Percentiles rank a stretch among this genome's conserved stretches.
phyloP scores from a whole-genome alignment of 306 rosid species.

The Dryas alaskensis region DNA sequence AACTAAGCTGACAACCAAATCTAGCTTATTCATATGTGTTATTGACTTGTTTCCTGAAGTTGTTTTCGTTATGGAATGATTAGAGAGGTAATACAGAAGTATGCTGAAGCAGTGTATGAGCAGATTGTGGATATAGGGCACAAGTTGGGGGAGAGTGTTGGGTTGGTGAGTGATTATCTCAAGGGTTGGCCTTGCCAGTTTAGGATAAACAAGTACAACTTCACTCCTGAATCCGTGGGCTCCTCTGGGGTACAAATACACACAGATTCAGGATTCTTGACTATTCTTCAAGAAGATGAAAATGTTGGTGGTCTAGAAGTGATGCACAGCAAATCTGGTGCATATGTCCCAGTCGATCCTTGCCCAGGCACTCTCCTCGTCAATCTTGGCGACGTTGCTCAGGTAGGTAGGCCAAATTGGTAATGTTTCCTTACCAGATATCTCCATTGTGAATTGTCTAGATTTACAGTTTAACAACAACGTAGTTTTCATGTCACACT shows the following conservation, averaged over 20 bases:
- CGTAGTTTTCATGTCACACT: too few relatives aligned
- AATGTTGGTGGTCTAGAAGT: conserved; percentile 62
- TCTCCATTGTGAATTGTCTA: too few relatives aligned
- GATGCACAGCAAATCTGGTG: conserved; percentile 34
- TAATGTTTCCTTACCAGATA: too few relatives aligned
- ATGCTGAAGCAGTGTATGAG: conserved; percentile 42
- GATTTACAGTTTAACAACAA: too few relatives aligned
- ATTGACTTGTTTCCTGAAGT: not conserved
- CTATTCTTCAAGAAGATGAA: conserved; percentile 70
- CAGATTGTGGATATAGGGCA: conserved; percentile 32
- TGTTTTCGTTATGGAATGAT: not conserved
- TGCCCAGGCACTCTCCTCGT: conserved; percentile 40
- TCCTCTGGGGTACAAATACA: conserved; percentile 44
- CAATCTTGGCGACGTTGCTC: conserved; percentile 56
- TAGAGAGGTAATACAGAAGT: conserved; percentile 33
- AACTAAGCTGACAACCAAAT: too few relatives aligned
- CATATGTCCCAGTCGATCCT: conserved; percentile 43
- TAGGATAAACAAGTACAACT: conserved; percentile 59
- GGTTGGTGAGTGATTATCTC: conserved; percentile 30
- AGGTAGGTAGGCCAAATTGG: conserved; percentile 22
- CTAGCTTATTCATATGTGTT: not conserved
- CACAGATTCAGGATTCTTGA: conserved; percentile 55
- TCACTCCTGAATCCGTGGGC: conserved; percentile 49
- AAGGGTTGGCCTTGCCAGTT: conserved; percentile 50
- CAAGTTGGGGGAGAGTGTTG: conserved; percentile 47